Percentiles rank a stretch among this genome's conserved stretches.
Evolutionary conservation across 2,329 filamentous ascomycete genomes (phyloP).

Genomic region (Colletotrichum australisinense): DNA sequence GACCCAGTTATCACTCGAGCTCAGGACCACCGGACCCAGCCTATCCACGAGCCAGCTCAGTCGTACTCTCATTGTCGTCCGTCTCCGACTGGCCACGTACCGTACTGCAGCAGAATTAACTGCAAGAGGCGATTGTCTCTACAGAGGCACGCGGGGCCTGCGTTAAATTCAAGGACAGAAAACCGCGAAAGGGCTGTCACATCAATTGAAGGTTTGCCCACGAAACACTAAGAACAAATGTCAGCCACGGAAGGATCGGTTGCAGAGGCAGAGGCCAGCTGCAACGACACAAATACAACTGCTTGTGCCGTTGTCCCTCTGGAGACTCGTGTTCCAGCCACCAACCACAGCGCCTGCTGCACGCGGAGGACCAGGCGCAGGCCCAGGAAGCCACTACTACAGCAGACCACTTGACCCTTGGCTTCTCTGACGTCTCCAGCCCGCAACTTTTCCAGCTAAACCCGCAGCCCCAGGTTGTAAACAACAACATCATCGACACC

Average conservation of each 20-base stretch:
- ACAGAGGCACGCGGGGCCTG: conserved; percentile 15
- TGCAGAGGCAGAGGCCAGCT: conserved; percentile 14
- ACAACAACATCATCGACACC: conserved; percentile 39
- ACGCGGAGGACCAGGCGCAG: conserved; percentile 7
- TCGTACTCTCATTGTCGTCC: not conserved
- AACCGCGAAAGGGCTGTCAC: not conserved
- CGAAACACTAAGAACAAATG: conserved; percentile 23
- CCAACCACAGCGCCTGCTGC: conserved; percentile 23
- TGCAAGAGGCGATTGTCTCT: not conserved
- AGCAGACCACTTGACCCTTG: conserved; percentile 42
- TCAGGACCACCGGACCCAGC: conserved; percentile 32
- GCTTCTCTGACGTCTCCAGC: conserved; percentile 54
- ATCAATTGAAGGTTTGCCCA: not conserved
- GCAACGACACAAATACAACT: conserved; percentile 3
- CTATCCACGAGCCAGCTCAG: conserved; percentile 26
- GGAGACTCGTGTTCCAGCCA: conserved; percentile 4
- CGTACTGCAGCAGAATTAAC: not conserved
- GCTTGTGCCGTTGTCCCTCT: conserved; percentile 12
- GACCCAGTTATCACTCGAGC: conserved; percentile 33
- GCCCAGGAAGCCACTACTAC: conserved; percentile 15
- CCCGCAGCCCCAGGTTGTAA: conserved; percentile 27
- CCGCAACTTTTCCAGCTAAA: conserved; percentile 51
- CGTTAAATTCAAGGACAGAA: not conserved
- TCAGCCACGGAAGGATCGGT: conserved; percentile 4
- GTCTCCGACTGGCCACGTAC: conserved; percentile 19